phyloP scores from a whole-genome alignment of 2,329 filamentous ascomycete species.

The Ceratocystis lukuohia region DNA sequence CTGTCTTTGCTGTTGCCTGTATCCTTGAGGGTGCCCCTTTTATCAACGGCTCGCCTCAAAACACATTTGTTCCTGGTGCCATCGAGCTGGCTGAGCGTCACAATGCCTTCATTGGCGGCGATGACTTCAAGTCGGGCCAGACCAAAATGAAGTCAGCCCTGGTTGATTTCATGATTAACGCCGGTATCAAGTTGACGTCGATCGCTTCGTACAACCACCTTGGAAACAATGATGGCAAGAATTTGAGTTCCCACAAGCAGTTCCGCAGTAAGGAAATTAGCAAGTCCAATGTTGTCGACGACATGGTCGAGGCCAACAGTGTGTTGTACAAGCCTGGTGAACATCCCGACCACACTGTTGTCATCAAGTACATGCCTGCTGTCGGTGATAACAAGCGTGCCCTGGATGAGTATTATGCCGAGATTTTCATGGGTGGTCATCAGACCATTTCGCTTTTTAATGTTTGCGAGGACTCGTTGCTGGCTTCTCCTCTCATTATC shows the following conservation, averaged over 20 bases:
- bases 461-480: slow-evolving; percentile 93
- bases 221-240: slow-evolving; percentile 98
- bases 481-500: slow-evolving; percentile 93
- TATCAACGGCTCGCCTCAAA: slow-evolving; percentile 98
- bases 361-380: slow-evolving; percentile 99
- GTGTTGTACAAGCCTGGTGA: slow-evolving; percentile 85
- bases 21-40: slow-evolving; percentile 85
- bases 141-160: slow-evolving; percentile 99
- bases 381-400: slow-evolving; percentile 99
- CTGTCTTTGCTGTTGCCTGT: slow-evolving; percentile 86
- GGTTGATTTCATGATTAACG: slow-evolving; percentile 96
- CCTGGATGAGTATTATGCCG: slow-evolving; percentile 95
- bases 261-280: slow-evolving; percentile 99
- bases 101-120: slow-evolving; percentile 83
- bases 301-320: slow-evolving; percentile 94
- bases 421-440: slow-evolving; percentile 97
- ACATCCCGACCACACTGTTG: slow-evolving; percentile 94
- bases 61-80: slow-evolving; percentile 92
- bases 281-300: slow-evolving; percentile 97
- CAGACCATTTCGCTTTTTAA: slow-evolving; percentile 98
- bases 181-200: slow-evolving; percentile 95
- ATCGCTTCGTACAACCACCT: slow-evolving; percentile 99
- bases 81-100: slow-evolving; percentile 80
- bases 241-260: slow-evolving; percentile 91
- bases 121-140: slow-evolving; percentile 99